Conservation (phyloP, 164 flowering plant genomes). For the Macadamia integrifolia region DNA sequence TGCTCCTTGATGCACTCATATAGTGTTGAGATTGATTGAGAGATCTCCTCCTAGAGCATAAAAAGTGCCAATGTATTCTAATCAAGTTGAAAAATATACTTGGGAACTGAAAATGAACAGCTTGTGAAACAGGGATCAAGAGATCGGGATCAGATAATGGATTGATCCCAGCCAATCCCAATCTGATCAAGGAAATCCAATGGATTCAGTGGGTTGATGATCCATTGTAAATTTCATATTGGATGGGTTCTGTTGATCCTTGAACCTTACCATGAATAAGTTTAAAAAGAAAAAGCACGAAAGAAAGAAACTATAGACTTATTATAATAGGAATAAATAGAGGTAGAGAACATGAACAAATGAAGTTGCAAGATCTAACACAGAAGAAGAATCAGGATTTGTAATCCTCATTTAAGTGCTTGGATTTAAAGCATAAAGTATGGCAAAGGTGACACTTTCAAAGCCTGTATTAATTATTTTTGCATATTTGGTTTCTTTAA, state of each 20-base stretch:
- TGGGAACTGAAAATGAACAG: slow-evolving; percentile 1
- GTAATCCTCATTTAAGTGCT: not conserved
- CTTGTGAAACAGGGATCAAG: too few species aligned
- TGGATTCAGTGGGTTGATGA: too few species aligned
- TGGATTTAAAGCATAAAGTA: not conserved
- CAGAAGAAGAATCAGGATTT: not conserved
- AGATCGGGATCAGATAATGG: too few species aligned
- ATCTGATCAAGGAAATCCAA: too few species aligned
- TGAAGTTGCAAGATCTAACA: not conserved
- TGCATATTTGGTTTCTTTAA: not conserved
- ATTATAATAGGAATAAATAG: not conserved
- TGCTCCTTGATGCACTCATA: slow-evolving; percentile 17
- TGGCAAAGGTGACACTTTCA: not conserved
- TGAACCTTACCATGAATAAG: not conserved
- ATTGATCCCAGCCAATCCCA: too few species aligned
- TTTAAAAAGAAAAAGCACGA: too few species aligned
- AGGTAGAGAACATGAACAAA: not conserved
- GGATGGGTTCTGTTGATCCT: too few species aligned
- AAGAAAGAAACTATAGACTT: too few species aligned
- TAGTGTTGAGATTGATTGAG: slow-evolving; percentile 14
- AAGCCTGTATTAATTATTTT: not conserved
- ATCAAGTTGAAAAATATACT: not conserved
- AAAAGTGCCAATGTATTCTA: not conserved
- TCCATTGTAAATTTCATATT: too few species aligned
- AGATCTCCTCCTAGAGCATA: slow-evolving; percentile 31